Evolutionary conservation across 202 grass and related monocot species (phyloP).

Genomic region (Carex sylvatica): DNA sequence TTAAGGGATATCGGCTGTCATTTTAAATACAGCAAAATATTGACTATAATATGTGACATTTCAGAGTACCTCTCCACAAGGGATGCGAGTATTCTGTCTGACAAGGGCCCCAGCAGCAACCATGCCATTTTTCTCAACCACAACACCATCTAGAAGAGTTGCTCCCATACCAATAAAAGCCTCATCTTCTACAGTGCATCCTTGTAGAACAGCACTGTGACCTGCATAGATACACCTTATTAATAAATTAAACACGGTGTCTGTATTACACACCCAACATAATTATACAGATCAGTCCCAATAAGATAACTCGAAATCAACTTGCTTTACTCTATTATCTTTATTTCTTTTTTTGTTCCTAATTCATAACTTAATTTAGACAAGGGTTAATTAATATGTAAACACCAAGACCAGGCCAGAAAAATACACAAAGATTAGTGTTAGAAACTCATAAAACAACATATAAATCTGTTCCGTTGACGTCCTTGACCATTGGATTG

Average conservation of each 20-base stretch:
- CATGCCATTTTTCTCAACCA: conserved; percentile 94
- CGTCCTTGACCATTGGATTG: not conserved
- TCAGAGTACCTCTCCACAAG: conserved; percentile 63
- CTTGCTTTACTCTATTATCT: not conserved
- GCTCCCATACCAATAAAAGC: conserved; percentile 96
- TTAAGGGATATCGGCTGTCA: not conserved
- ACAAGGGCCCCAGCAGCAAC: conserved; percentile 93
- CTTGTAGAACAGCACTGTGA: conserved; percentile 92
- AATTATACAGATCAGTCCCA: not conserved
- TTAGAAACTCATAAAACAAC: not conserved
- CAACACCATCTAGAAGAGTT: conserved; percentile 77
- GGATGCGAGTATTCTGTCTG: conserved; percentile 92
- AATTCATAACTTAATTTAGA: not conserved
- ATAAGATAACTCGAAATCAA: not conserved
- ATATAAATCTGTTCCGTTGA: not conserved
- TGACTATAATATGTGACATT: not conserved
- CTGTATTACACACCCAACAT: not conserved
- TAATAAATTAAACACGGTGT: not conserved
- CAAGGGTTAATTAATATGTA: not conserved
- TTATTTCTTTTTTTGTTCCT: not conserved
- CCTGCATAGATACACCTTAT: conserved; percentile 41
- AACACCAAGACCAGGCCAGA: not conserved
- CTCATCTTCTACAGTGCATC: conserved; percentile 94
- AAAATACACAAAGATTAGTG: not conserved
- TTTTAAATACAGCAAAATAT: not conserved